Percentiles rank a stretch among this genome's conserved stretches.
Conservation (phyloP, 2,329 filamentous ascomycete species). For the Cercospora sp. region DNA sequence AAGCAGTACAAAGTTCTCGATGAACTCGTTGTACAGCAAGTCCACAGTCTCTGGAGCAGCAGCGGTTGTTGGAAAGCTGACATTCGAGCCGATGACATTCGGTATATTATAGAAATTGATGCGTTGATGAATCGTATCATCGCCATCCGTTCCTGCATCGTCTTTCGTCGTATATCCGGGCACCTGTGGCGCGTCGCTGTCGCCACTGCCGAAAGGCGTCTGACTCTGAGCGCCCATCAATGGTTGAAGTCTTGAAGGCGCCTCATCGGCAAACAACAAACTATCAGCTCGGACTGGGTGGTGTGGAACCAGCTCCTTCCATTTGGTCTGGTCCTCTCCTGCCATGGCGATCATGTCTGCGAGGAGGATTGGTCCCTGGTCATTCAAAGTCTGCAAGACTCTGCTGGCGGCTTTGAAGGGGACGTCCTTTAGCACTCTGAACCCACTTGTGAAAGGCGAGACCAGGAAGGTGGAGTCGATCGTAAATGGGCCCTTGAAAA, state of each 20-base stretch:
- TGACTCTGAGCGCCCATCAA: slow-evolving; percentile 9
- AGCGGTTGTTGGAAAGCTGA: slow-evolving; percentile 57
- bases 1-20: slow-evolving; percentile 76
- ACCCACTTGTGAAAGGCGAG: slow-evolving; percentile 80
- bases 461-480: slow-evolving; percentile 82
- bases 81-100: slow-evolving; percentile 75
- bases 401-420: slow-evolving; percentile 73
- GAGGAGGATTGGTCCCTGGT: slow-evolving; percentile 54
- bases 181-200: slow-evolving; percentile 39
- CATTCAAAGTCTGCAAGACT: slow-evolving; percentile 62
- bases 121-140: slow-evolving; percentile 80
- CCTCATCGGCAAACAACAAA: slow-evolving; percentile 16
- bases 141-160: slow-evolving; percentile 78
- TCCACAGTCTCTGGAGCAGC: slow-evolving; percentile 72
- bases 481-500: slow-evolving; percentile 90
- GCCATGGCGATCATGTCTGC: slow-evolving; percentile 30
- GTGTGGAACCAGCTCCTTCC: slow-evolving; percentile 24
- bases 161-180: slow-evolving; percentile 89
- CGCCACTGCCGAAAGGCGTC: slow-evolving; percentile 15
- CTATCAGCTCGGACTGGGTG: slow-evolving; percentile 23
- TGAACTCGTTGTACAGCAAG: slow-evolving; percentile 87
- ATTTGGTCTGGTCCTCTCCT: slow-evolving; percentile 8
- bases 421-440: slow-evolving; percentile 76
- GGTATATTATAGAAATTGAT: slow-evolving; percentile 77
- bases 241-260: slow-evolving; percentile 6